These are phyloP conservation scores for Jacaranda copaia DNA, from an alignment of 257 asterid species.

Conservation along the genomic window DNA sequence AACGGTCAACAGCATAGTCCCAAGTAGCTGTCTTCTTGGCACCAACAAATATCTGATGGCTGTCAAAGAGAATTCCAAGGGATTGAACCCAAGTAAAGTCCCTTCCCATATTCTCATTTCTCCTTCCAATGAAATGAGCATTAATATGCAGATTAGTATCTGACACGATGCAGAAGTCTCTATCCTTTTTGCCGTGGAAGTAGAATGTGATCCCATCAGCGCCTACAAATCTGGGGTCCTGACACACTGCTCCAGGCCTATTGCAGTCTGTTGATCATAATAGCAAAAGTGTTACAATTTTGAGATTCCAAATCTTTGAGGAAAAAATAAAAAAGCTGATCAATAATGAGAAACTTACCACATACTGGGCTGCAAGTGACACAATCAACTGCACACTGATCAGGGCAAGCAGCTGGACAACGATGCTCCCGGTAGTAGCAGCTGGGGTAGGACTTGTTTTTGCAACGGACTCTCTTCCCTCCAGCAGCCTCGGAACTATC, in stretches of 20 bases:
- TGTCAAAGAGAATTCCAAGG: conserved; percentile 76
- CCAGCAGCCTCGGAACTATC: conserved; percentile 54
- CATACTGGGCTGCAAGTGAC: conserved; percentile 75
- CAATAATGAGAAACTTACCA: conserved; percentile 48
- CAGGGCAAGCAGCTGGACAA: conserved; percentile 65
- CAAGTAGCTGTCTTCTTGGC: conserved; percentile 72
- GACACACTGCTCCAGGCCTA: conserved; percentile 85
- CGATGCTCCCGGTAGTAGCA: conserved; percentile 49
- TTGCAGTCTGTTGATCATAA: conserved; percentile 63
- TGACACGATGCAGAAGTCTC: conserved; percentile 72
- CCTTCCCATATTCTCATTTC: conserved; percentile 71
- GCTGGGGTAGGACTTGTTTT: conserved; percentile 43
- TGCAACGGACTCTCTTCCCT: conserved; percentile 60
- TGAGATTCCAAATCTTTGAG: background rate
- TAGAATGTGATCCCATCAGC: conserved; percentile 89
- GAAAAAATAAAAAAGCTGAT: background rate
- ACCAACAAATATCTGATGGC: conserved; percentile 61
- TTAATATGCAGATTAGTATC: conserved; percentile 82
- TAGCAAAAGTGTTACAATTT: conserved; percentile 6
- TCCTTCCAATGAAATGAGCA: conserved; percentile 80
- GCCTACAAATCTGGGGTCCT: conserved; percentile 83
- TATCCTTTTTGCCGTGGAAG: conserved; percentile 81
- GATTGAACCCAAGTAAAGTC: conserved; percentile 95
- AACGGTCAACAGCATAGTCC: conserved; percentile 63
- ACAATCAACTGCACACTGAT: conserved; percentile 64